Percentiles rank a stretch among this genome's conserved stretches.
Evolutionary conservation across 2,329 filamentous ascomycete genomes (phyloP).

Genomic region (Meredithiella fracta): DNA sequence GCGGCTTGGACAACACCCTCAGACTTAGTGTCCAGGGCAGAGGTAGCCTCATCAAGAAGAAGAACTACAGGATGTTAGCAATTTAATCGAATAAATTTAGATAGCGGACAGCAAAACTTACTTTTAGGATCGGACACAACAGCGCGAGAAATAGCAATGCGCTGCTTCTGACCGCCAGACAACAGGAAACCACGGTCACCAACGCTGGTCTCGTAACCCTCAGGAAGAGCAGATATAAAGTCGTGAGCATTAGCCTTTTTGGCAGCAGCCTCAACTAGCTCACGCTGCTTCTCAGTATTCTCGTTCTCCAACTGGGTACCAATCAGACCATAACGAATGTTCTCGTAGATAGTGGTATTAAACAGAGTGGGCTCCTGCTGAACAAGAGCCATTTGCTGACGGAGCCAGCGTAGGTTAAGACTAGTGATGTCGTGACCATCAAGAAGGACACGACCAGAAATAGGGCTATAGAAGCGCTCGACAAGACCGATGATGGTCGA

Average conservation of each 20-base stretch:
- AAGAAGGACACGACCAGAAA: conserved; percentile 59
- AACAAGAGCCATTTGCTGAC: conserved; percentile 82
- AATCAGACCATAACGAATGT: conserved; percentile 80
- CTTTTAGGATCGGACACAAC: conserved; percentile 79
- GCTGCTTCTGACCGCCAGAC: conserved; percentile 90
- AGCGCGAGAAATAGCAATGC: conserved; percentile 83
- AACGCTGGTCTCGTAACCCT: conserved; percentile 88
- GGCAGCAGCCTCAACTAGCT: conserved; percentile 64
- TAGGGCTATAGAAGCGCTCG: conserved; percentile 86
- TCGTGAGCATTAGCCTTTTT: conserved; percentile 89
- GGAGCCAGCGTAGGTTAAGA: conserved; percentile 77
- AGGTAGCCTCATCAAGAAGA: conserved; percentile 87
- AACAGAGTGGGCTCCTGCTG: conserved; percentile 89
- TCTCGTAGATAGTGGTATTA: conserved; percentile 72
- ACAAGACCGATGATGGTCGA: conserved; percentile 86
- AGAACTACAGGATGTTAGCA: conserved; percentile 36
- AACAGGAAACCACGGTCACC: conserved; percentile 85
- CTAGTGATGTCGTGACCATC: conserved; percentile 69
- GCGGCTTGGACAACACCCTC: conserved; percentile 91
- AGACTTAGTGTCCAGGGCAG: conserved; percentile 81
- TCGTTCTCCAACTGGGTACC: conserved; percentile 62
- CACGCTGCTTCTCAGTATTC: conserved; percentile 47
- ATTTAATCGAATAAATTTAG: neutral
- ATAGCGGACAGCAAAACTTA: conserved; percentile 15
- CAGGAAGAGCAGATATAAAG: conserved; percentile 66